Conservation (phyloP, 345 rosid genomes). For the Bruguiera sexangula region DNA sequence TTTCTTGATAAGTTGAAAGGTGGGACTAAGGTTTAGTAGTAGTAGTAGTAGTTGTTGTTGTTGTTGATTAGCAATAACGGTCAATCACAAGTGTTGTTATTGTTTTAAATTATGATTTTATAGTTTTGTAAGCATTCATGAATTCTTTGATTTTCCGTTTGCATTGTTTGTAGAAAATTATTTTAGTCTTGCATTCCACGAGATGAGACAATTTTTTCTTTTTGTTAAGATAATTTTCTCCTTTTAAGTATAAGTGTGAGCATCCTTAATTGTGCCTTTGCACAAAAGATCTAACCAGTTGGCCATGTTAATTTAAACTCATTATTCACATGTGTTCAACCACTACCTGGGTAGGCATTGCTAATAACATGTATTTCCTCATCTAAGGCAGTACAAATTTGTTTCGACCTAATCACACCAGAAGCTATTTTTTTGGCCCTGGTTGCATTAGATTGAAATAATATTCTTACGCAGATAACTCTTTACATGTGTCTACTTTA, state of each 20-base stretch:
- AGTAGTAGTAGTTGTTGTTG: background rate
- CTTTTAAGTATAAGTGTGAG: background rate
- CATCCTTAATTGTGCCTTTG: background rate
- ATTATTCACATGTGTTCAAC: too few species aligned
- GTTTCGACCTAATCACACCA: too few species aligned
- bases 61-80: background rate
- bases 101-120: background rate
- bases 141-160: background rate
- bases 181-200: background rate
- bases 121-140: background rate
- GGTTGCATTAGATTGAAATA: background rate
- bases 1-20: constrained; percentile 15
- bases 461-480: background rate
- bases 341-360: too few species aligned
- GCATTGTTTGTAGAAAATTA: background rate
- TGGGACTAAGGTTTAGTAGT: background rate
- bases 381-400: too few species aligned
- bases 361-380: too few species aligned
- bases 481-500: background rate
- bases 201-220: background rate
- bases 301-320: too few species aligned
- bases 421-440: too few species aligned
- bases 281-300: background rate
- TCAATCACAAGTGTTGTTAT: background rate
- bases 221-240: background rate